These are phyloP conservation scores for Paraphoma sp. DNA, from an alignment of 2,329 filamentous ascomycete species.

Conservation along the genomic window DNA sequence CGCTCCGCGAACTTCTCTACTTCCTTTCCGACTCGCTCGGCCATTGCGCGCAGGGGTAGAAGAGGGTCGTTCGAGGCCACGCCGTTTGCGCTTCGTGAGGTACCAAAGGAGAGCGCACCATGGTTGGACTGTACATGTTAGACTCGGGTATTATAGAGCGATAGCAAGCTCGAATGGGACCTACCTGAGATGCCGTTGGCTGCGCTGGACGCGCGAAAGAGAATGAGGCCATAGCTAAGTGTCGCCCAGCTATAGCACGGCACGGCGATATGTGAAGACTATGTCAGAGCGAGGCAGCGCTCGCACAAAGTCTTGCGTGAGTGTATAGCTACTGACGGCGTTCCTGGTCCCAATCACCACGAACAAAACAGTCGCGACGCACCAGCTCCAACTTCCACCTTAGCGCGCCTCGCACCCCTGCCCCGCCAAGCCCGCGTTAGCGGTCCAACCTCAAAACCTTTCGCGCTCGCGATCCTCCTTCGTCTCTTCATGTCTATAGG, in stretches of 20 bases:
- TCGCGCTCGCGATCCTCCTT: not conserved
- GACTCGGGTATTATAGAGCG: not conserved
- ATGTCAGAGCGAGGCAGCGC: not conserved
- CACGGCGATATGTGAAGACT: not conserved
- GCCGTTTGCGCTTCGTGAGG: constrained; percentile 21
- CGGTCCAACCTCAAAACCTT: not conserved
- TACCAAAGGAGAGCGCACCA: constrained; percentile 16
- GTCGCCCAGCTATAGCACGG: not conserved
- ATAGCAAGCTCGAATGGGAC: constrained; percentile 9
- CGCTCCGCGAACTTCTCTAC: constrained; percentile 86
- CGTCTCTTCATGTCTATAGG: constrained; percentile 1
- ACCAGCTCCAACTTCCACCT: not conserved
- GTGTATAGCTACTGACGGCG: not conserved
- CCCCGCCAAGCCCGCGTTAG: not conserved
- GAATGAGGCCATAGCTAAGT: constrained; percentile 29
- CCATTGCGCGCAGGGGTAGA: constrained; percentile 68
- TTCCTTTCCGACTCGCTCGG: constrained; percentile 76
- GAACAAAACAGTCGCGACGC: constrained; percentile 4
- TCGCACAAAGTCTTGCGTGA: not conserved
- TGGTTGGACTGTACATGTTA: constrained; percentile 13
- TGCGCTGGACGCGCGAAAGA: constrained; percentile 37
- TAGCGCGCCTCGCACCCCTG: constrained; percentile 3
- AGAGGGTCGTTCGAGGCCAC: constrained; percentile 52
- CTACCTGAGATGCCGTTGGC: constrained; percentile 31
- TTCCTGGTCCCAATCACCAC: not conserved